A percentile compares a stretch with the other conserved stretches of the same genome.
These are phyloP conservation scores for Anisogramma anomala DNA, from an alignment of 2,329 filamentous ascomycete genomes.

Conservation along the genomic window DNA sequence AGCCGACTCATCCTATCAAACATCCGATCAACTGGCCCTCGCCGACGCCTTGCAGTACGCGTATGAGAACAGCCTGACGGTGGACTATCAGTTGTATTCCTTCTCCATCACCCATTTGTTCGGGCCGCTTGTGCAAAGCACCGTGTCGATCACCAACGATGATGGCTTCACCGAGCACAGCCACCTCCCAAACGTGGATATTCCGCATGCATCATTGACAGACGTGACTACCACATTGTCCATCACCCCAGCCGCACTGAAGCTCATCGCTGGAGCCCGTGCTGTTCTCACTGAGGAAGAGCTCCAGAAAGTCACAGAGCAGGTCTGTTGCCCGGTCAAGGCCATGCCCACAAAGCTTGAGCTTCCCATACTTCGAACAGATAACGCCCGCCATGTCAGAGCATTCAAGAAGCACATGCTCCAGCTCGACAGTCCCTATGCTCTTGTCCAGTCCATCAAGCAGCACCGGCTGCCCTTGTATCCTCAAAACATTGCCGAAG, in stretches of 20 bases:
- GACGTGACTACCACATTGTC: not conserved
- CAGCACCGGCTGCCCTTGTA: constrained; percentile 19
- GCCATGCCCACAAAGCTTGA: constrained; percentile 17
- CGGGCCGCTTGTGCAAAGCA: constrained; percentile 1
- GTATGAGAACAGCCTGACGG: constrained; percentile 8
- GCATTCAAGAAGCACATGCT: constrained; percentile 8
- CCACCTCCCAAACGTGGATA: constrained; percentile 1
- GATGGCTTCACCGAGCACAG: constrained; percentile 7
- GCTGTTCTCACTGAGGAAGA: constrained; percentile 5
- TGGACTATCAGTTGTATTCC: constrained; percentile 8
- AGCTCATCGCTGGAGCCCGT: constrained; percentile 3
- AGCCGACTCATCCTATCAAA: no score
- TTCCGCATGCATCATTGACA: not conserved
- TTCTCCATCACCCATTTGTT: constrained; percentile 11
- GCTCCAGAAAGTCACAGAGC: not conserved
- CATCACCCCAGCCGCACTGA: not conserved
- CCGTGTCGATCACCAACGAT: constrained; percentile 1
- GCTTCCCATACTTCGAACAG: constrained; percentile 17
- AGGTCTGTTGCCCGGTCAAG: not conserved
- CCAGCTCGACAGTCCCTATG: constrained; percentile 11
- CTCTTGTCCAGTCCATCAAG: constrained; percentile 6
- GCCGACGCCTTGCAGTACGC: constrained; percentile 7
- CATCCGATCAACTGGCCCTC: no score
- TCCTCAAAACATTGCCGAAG: constrained; percentile 16
- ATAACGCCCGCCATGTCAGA: constrained; percentile 18